These are phyloP conservation scores for Vaccinium myrtillus DNA, from an alignment of 148 eudicot species.

Conservation along the genomic window DNA sequence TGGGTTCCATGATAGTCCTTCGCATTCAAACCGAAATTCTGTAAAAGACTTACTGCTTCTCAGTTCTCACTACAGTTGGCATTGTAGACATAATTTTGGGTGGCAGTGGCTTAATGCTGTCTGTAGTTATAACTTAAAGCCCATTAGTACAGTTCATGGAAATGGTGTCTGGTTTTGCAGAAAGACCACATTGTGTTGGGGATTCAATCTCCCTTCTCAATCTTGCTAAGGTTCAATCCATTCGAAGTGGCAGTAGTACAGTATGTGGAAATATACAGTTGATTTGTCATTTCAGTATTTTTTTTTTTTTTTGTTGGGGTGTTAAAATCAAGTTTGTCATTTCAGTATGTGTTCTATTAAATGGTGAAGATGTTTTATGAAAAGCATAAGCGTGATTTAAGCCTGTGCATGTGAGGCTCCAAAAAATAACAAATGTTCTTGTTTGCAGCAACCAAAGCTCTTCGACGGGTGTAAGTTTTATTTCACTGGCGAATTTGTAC, in stretches of 20 bases:
- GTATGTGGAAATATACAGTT: not conserved
- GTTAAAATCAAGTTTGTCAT: too few species aligned
- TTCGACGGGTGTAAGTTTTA: constrained; percentile 65
- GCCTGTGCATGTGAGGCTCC: not conserved
- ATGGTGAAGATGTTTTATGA: not conserved
- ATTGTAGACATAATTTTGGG: not conserved
- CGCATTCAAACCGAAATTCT: not conserved
- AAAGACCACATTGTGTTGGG: not conserved
- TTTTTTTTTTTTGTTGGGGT: too few species aligned
- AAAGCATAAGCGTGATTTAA: not conserved
- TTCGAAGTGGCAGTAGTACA: not conserved
- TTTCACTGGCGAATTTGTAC: constrained; percentile 65
- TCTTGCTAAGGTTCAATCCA: not conserved
- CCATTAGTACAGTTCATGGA: not conserved
- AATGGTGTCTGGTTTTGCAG: not conserved
- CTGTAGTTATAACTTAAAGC: not conserved
- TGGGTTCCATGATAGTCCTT: not conserved
- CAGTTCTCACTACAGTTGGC: not conserved
- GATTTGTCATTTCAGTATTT: not conserved
- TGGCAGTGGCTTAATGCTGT: not conserved
- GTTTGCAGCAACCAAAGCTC: constrained; percentile 81
- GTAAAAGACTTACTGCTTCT: not conserved
- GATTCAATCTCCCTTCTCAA: not conserved
- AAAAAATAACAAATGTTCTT: not conserved
- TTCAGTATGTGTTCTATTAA: not conserved